These are phyloP conservation scores for Teratosphaeriaceae sp. DNA, from an alignment of 2,329 filamentous ascomycete genomes.

Conservation along the genomic window DNA sequence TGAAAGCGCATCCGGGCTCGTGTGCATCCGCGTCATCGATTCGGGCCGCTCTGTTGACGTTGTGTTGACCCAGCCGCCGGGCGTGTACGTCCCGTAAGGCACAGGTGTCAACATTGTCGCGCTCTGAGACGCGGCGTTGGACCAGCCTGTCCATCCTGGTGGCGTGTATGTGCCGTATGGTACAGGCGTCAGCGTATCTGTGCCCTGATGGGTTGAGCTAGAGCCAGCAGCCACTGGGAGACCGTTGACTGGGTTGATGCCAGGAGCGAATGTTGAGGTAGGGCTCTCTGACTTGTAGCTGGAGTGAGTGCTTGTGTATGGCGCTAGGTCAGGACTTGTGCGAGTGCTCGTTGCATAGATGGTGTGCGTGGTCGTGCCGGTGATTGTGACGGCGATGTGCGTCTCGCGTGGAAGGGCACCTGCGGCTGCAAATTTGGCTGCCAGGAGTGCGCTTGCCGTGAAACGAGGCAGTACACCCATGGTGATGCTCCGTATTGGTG, in stretches of 20 bases:
- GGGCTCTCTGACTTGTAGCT: neutral
- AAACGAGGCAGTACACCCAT: conserved; percentile 4
- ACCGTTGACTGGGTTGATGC: conserved; percentile 9
- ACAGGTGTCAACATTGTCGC: neutral
- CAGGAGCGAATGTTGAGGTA: conserved; percentile 1
- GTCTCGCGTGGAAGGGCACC: conserved; percentile 5
- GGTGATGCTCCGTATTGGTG: too few species aligned
- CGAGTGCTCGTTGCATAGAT: neutral
- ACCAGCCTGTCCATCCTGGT: neutral
- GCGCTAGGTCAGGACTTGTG: neutral
- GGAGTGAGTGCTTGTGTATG: conserved; percentile 1
- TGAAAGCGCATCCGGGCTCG: too few species aligned
- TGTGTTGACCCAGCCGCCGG: neutral
- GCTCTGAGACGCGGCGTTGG: neutral
- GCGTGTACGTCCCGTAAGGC: conserved; percentile 2
- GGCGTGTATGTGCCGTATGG: conserved; percentile 2
- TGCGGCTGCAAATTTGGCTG: conserved; percentile 6
- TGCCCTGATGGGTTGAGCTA: neutral
- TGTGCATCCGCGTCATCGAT: too few species aligned
- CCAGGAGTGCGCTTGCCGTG: conserved; percentile 7
- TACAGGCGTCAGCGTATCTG: neutral
- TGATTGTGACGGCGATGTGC: conserved; percentile 6
- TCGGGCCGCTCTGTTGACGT: neutral
- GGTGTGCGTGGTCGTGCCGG: conserved; percentile 4
- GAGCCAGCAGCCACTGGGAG: neutral